Evolutionary conservation across 140 eudicot genomes (phyloP).

Genomic region (Oenanthe javanica): DNA sequence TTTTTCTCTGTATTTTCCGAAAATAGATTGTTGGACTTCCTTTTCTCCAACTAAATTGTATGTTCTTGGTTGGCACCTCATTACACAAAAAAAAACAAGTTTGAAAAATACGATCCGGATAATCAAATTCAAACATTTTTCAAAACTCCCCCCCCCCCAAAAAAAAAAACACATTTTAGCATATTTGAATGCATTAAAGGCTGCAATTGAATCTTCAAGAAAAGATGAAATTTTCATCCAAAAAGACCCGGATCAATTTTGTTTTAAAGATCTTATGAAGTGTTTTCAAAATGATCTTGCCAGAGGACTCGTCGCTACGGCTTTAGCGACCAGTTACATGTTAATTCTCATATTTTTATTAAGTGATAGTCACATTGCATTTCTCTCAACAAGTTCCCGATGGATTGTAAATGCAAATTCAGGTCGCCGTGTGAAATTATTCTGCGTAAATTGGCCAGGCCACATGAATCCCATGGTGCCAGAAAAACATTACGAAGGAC

Average conservation of each 20-base stretch:
- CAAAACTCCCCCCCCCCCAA: too few species aligned
- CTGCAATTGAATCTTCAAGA: background rate
- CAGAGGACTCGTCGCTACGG: constrained; percentile 7
- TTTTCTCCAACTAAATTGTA: background rate
- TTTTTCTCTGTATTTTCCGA: background rate
- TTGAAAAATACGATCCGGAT: background rate
- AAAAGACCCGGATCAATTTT: background rate
- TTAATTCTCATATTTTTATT: constrained; percentile 7
- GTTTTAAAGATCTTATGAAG: constrained; percentile 7
- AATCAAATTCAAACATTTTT: too few species aligned
- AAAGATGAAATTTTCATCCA: background rate
- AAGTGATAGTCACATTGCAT: constrained; percentile 5
- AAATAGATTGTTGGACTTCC: background rate
- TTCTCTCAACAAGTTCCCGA: constrained; percentile 35
- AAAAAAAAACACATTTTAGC: background rate
- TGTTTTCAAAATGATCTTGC: background rate
- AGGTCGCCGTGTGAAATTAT: constrained; percentile 35
- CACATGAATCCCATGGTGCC: constrained; percentile 36
- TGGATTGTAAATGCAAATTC: constrained; percentile 33
- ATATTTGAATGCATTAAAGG: background rate
- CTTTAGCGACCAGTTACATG: constrained; percentile 1
- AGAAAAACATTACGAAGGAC: constrained; percentile 14
- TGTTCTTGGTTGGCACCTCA: background rate
- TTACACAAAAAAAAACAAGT: background rate
- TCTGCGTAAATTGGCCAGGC: constrained; percentile 40